phyloP scores from a whole-genome alignment of 169 alveolate species.

The Miamiensis avidus region DNA sequence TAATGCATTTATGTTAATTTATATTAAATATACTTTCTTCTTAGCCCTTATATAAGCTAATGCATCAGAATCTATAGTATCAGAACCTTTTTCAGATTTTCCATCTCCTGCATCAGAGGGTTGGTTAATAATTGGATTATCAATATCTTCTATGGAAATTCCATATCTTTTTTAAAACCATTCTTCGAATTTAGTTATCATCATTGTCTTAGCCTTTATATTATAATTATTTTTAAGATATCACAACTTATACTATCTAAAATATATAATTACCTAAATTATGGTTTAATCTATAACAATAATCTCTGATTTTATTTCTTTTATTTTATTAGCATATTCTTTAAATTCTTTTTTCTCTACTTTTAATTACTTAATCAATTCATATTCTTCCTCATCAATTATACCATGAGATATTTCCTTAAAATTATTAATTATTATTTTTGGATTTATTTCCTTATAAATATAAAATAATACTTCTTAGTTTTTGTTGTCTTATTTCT shows the following conservation, averaged over 20 bases:
- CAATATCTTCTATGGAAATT: slow-evolving; percentile 27
- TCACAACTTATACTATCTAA: not conserved
- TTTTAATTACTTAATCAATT: slow-evolving; percentile 55
- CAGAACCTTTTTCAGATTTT: slow-evolving; percentile 47
- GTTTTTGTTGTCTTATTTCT: slow-evolving; percentile 58
- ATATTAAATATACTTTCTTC: slow-evolving; percentile 41
- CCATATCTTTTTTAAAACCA: slow-evolving; percentile 57
- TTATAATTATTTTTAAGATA: not conserved
- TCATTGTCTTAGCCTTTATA: slow-evolving; percentile 39
- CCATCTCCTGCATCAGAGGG: slow-evolving; percentile 26
- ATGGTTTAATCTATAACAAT: slow-evolving; percentile 49
- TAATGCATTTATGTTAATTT: too few relatives aligned
- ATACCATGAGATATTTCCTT: slow-evolving; percentile 53
- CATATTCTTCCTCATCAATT: slow-evolving; percentile 80
- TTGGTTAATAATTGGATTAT: slow-evolving; percentile 43
- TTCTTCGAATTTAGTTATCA: slow-evolving; percentile 61
- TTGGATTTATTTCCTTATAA: not conserved
- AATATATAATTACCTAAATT: slow-evolving; percentile 26
- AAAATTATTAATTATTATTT: not conserved
- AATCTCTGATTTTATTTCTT: slow-evolving; percentile 56
- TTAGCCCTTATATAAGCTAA: slow-evolving; percentile 75
- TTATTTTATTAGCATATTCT: slow-evolving; percentile 55
- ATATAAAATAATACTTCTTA: slow-evolving; percentile 35
- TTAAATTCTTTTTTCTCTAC: slow-evolving; percentile 62
- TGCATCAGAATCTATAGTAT: slow-evolving; percentile 77